These are phyloP conservation scores for Postia placenta DNA, from an alignment of 768 basidiomycete species.

Conservation along the genomic window DNA sequence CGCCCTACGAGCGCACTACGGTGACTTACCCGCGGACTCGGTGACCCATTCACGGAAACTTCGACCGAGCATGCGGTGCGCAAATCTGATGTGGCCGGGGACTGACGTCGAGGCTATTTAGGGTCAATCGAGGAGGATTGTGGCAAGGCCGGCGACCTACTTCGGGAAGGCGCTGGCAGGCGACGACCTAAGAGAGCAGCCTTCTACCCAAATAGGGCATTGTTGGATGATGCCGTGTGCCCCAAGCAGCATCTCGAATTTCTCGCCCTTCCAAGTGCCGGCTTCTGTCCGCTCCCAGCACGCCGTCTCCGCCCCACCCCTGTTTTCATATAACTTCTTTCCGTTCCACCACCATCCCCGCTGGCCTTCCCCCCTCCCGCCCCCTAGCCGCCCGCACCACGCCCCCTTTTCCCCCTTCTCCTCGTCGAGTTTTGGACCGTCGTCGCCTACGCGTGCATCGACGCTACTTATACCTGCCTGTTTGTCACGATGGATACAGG, in stretches of 20 bases:
- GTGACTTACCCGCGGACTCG: too few species aligned
- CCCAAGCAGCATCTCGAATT: constrained; percentile 1
- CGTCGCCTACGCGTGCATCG: not conserved
- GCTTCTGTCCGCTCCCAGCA: constrained; percentile 5
- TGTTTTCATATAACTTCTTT: constrained; percentile 4
- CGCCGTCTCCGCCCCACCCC: not conserved
- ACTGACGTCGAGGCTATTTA: too few species aligned
- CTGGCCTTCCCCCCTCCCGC: constrained; percentile 6
- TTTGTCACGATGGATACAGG: constrained; percentile 26
- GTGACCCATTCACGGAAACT: too few species aligned
- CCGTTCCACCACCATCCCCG: constrained; percentile 7
- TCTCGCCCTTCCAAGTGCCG: constrained; percentile 3
- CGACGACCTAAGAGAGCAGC: not conserved
- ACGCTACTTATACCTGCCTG: not conserved
- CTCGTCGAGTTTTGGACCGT: not conserved
- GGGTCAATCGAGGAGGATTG: too few species aligned
- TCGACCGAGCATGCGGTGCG: too few species aligned
- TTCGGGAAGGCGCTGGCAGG: not conserved
- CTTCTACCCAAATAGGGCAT: not conserved
- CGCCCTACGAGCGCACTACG: too few species aligned
- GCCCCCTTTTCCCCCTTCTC: not conserved
- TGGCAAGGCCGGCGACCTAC: constrained; percentile 1
- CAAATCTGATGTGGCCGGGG: too few species aligned
- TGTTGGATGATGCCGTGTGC: not conserved
- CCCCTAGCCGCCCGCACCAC: not conserved